Conservation (phyloP, 1,284 basidiomycete genomes). For the Rhodotorula sp. region DNA sequence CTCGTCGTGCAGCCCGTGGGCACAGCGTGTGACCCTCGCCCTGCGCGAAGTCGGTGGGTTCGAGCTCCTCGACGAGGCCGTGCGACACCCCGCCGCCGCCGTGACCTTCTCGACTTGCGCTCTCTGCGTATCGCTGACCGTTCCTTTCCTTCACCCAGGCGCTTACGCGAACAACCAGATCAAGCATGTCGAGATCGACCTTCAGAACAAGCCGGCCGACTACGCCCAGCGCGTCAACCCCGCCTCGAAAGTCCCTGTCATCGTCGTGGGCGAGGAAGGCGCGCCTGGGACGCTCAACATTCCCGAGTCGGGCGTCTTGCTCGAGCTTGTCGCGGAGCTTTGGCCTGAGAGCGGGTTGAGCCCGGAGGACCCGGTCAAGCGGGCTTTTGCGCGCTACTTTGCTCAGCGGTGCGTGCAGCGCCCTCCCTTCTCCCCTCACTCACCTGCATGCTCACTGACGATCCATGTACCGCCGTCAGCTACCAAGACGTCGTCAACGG, state of each 20-base stretch:
- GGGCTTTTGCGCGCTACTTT: constrained; percentile 40
- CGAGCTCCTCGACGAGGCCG: neutral
- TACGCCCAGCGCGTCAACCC: constrained; percentile 60
- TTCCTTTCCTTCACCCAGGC: neutral
- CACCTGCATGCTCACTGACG: neutral
- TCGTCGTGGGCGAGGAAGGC: constrained; percentile 30
- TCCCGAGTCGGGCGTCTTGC: constrained; percentile 35
- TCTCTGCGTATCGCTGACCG: no score
- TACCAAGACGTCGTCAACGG: constrained; percentile 26
- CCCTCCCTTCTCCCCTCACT: no score
- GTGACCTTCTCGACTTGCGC: constrained; percentile 19
- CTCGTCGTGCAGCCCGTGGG: constrained; percentile 15
- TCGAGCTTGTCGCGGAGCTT: constrained; percentile 37
- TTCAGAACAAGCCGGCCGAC: constrained; percentile 59
- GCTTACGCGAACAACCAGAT: constrained; percentile 40
- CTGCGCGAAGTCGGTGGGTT: constrained; percentile 56
- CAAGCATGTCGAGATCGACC: constrained; percentile 58
- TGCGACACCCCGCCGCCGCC: no score
- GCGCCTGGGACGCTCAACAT: constrained; percentile 15
- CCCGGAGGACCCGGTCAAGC: constrained; percentile 10
- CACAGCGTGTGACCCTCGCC: constrained; percentile 58
- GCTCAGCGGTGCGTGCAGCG: constrained; percentile 24
- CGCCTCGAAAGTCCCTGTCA: constrained; percentile 57
- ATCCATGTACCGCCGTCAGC: neutral
- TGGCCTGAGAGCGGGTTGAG: constrained; percentile 8